phyloP scores from a whole-genome alignment of 2,329 filamentous ascomycete genomes.

The Orbilia quercus region DNA sequence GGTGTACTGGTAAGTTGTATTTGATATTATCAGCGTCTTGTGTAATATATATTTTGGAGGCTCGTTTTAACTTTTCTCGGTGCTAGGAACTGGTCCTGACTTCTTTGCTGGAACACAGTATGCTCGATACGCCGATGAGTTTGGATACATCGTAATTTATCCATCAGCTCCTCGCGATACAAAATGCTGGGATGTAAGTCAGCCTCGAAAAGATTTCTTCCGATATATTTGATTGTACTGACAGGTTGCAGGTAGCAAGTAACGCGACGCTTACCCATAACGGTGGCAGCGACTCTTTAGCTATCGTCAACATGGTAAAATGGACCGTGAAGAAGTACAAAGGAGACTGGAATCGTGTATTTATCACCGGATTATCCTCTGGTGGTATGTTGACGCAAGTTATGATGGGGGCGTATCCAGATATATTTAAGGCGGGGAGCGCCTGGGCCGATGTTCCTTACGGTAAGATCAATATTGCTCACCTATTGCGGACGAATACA shows the following conservation, averaged over 20 bases:
- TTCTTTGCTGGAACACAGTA: conserved; percentile 35
- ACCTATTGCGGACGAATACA: too few species aligned
- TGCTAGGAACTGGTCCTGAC: conserved; percentile 33
- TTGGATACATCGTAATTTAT: conserved; percentile 48
- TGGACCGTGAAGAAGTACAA: conserved; percentile 62
- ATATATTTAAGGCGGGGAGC: conserved; percentile 66
- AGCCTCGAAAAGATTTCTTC: not conserved
- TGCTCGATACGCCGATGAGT: conserved; percentile 38
- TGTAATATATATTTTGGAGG: not conserved
- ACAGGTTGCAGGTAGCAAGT: conserved; percentile 20
- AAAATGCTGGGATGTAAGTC: conserved; percentile 59
- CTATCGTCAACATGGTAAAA: conserved; percentile 64
- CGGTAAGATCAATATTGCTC: too few species aligned
- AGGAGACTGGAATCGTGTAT: conserved; percentile 61
- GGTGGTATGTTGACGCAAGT: conserved; percentile 65
- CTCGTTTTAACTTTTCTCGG: not conserved
- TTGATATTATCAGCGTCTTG: not conserved
- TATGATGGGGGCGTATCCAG: conserved; percentile 66
- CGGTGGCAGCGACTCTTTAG: conserved; percentile 64
- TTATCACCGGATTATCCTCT: conserved; percentile 62
- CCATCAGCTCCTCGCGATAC: conserved; percentile 57
- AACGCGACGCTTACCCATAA: conserved; percentile 61
- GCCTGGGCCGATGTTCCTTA: conserved; percentile 66
- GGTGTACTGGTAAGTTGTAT: conserved; percentile 42
- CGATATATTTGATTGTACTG: not conserved